These are phyloP conservation scores for Plasmodium falciparum DNA, from an alignment of 169 alveolate species.

Conservation along the genomic window DNA sequence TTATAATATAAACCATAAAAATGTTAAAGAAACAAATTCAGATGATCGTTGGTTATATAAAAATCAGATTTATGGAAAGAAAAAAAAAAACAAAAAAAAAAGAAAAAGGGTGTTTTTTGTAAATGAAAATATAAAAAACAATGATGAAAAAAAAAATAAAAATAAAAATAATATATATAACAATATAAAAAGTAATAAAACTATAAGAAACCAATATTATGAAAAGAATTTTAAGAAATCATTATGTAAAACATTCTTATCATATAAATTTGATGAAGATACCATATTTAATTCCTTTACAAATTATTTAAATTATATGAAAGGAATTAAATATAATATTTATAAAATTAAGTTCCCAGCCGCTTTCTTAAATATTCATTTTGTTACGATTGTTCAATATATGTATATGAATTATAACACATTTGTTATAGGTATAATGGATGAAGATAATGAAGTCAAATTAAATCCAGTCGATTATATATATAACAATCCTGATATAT, in stretches of 20 bases:
- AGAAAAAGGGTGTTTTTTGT: not conserved
- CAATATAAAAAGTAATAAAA: not conserved
- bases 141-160: slow-evolving; percentile 1
- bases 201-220: slow-evolving; percentile 8
- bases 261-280: slow-evolving; percentile 15
- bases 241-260: not conserved
- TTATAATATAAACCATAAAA: too few species aligned
- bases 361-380: slow-evolving; percentile 38
- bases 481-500: slow-evolving; percentile 7
- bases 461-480: slow-evolving; percentile 67
- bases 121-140: not conserved
- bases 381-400: slow-evolving; percentile 62
- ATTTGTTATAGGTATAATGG: slow-evolving; percentile 68
- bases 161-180: not conserved
- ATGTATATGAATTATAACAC: slow-evolving; percentile 70
- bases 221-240: slow-evolving; percentile 17
- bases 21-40: too few species aligned
- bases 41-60: too few species aligned
- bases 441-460: slow-evolving; percentile 34
- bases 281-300: slow-evolving; percentile 33
- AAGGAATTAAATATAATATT: slow-evolving; percentile 70
- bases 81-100: not conserved
- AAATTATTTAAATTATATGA: slow-evolving; percentile 64
- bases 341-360: slow-evolving; percentile 61
- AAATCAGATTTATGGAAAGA: not conserved